Evolutionary conservation across 441 rosid species (phyloP).

Genomic region (Bocquillonia castaneifolia): DNA sequence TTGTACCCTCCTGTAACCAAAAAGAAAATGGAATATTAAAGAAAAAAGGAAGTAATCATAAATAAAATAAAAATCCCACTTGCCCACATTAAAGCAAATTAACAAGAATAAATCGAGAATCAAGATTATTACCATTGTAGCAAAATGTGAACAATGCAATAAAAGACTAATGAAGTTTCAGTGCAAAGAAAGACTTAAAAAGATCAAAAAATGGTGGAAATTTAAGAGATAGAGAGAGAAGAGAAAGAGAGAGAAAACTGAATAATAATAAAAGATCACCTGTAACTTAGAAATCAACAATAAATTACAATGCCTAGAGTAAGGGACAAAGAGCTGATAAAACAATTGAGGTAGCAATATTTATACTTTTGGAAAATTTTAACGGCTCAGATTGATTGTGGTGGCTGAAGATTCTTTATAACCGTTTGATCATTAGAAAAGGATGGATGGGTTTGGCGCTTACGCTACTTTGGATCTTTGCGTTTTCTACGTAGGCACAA

Average conservation of each 20-base stretch:
- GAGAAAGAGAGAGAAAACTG: not conserved
- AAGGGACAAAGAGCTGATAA: conserved; percentile 21
- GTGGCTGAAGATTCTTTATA: conserved; percentile 27
- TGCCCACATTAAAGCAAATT: not conserved
- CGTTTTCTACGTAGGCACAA: conserved; percentile 41
- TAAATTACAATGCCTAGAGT: conserved; percentile 35
- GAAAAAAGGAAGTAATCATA: not conserved
- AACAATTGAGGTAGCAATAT: conserved; percentile 28
- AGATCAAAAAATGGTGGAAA: not conserved
- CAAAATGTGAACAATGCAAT: conserved; percentile 17
- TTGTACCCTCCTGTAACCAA: conserved; percentile 24
- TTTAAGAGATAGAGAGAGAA: not conserved
- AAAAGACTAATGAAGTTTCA: no score
- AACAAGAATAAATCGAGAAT: not conserved
- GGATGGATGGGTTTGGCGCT: conserved; percentile 38
- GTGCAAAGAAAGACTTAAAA: not conserved
- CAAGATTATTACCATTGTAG: conserved; percentile 26
- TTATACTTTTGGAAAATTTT: not conserved
- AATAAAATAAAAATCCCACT: not conserved
- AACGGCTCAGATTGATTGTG: conserved; percentile 31
- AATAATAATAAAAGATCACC: conserved; percentile 21
- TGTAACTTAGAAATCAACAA: conserved; percentile 45
- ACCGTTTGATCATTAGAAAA: conserved; percentile 32
- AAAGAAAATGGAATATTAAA: not conserved
- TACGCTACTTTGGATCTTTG: conserved; percentile 44